phyloP scores from a whole-genome alignment of 208 protist genomes.

The Blechomonas ayalai region DNA sequence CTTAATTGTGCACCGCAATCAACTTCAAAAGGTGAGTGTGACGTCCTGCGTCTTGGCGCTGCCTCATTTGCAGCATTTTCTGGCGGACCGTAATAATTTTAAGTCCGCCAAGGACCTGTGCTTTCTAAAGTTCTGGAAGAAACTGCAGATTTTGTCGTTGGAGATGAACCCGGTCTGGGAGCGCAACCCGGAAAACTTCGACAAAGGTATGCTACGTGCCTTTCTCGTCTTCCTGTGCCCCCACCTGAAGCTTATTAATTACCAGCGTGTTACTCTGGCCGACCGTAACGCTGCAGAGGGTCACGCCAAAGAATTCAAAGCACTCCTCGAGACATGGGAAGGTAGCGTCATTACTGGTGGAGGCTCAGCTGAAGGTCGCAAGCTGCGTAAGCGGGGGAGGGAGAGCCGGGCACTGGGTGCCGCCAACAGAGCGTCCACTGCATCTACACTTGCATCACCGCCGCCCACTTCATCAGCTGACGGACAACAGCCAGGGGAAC shows the following conservation, averaged over 20 bases:
- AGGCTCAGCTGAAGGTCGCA: constrained; percentile 20
- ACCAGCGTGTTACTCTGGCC: constrained; percentile 59
- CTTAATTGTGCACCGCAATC: constrained; percentile 74
- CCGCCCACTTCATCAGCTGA: neutral
- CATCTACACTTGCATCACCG: neutral
- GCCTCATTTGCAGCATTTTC: constrained; percentile 63
- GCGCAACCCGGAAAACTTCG: constrained; percentile 26
- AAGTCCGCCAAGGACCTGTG: constrained; percentile 35
- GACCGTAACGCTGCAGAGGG: constrained; percentile 25
- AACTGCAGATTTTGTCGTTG: constrained; percentile 65
- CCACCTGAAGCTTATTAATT: constrained; percentile 75
- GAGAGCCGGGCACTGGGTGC: constrained; percentile 37
- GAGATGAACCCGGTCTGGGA: constrained; percentile 62
- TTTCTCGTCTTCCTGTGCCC: constrained; percentile 82
- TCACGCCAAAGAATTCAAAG: constrained; percentile 32
- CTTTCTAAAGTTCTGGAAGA: constrained; percentile 66
- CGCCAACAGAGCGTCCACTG: constrained; percentile 2
- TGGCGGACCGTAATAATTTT: constrained; percentile 72
- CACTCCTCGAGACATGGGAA: constrained; percentile 23
- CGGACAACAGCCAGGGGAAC: neutral
- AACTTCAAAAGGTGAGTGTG: constrained; percentile 72
- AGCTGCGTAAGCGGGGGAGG: constrained; percentile 68
- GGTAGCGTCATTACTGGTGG: neutral
- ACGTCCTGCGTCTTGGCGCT: constrained; percentile 56
- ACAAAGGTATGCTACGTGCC: constrained; percentile 43